Percentiles rank a stretch among this genome's conserved stretches.
Conservation (phyloP, 371 early-diverging fungal genomes). For the Mucor velutinosus region DNA sequence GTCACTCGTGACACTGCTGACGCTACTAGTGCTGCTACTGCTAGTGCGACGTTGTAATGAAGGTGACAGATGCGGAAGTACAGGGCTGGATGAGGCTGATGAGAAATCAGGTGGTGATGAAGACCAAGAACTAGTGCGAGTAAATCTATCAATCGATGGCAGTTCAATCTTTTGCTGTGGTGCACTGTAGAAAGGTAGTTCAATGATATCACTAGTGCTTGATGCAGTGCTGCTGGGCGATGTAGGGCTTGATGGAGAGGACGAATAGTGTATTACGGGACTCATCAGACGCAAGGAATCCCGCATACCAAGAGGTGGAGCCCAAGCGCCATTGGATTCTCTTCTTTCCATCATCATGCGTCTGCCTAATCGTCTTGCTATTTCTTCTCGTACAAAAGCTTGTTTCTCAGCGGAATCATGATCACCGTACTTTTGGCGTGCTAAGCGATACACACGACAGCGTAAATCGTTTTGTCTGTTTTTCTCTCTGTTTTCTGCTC, state of each 20-base stretch:
- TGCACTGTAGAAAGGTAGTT: conserved; percentile 46
- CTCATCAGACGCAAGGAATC: conserved; percentile 17
- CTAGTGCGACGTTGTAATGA: conserved; percentile 39
- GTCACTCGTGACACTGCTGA: conserved; percentile 20
- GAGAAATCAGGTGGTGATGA: conserved; percentile 16
- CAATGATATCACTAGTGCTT: conserved; percentile 18
- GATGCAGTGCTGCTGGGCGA: conserved; percentile 10
- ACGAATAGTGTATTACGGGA: background rate
- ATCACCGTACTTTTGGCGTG: conserved; percentile 65
- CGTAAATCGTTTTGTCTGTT: conserved; percentile 70
- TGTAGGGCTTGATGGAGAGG: conserved; percentile 12
- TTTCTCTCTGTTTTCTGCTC: conserved; percentile 66
- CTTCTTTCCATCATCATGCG: conserved; percentile 31
- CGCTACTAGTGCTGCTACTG: conserved; percentile 40
- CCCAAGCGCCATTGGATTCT: conserved; percentile 5
- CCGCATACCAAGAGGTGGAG: conserved; percentile 12
- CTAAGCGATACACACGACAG: conserved; percentile 71
- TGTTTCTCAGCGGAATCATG: conserved; percentile 59
- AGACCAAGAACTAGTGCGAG: conserved; percentile 7
- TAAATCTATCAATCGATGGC: conserved; percentile 31
- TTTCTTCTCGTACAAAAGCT: conserved; percentile 67
- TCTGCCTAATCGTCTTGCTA: conserved; percentile 45
- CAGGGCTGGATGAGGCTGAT: conserved; percentile 27
- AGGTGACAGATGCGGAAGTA: conserved; percentile 43
- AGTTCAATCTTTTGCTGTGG: conserved; percentile 50